These are phyloP conservation scores for Globisporangium solare DNA, from an alignment of 352 stramenopile genomes.

Conservation along the genomic window DNA sequence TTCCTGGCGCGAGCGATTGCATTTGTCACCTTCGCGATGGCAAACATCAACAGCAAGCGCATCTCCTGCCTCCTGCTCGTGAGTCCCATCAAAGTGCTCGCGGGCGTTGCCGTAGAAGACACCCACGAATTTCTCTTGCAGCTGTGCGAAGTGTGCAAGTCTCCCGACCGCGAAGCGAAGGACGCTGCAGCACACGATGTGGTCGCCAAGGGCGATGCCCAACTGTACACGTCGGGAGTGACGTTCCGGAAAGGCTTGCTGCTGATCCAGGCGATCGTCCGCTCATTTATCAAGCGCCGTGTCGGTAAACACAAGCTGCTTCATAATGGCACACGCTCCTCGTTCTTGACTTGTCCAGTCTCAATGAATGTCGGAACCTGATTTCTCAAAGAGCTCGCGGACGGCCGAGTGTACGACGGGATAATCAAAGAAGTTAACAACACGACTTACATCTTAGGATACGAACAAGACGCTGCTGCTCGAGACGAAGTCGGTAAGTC, in stretches of 20 bases:
- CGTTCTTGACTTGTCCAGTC: conserved; percentile 7
- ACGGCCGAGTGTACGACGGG: conserved; percentile 63
- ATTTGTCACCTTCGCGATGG: conserved; percentile 66
- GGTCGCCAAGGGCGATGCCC: conserved; percentile 50
- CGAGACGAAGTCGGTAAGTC: conserved; percentile 67
- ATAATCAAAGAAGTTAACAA: conserved; percentile 41
- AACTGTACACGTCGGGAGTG: conserved; percentile 70
- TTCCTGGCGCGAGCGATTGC: conserved; percentile 75
- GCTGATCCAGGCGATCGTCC: conserved; percentile 65
- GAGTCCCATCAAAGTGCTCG: conserved; percentile 81
- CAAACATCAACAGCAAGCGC: conserved; percentile 27
- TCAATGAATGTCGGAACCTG: conserved; percentile 47
- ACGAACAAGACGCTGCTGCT: conserved; percentile 53
- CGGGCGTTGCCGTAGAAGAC: conserved; percentile 54
- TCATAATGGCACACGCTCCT: conserved; percentile 14
- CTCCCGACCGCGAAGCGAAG: conserved; percentile 39
- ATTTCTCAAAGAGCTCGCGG: conserved; percentile 71
- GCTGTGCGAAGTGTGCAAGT: conserved; percentile 58
- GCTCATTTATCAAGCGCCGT: conserved; percentile 52
- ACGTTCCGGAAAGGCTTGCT: conserved; percentile 66
- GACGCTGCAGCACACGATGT: conserved; percentile 52
- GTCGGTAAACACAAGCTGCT: conserved; percentile 33
- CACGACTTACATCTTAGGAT: conserved; percentile 49
- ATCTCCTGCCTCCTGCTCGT: conserved; percentile 75
- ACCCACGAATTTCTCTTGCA: conserved; percentile 76